Base-by-base conservation (phyloP, 2,329 filamentous ascomycete genomes). In the Ophiostoma sp. region DNA sequence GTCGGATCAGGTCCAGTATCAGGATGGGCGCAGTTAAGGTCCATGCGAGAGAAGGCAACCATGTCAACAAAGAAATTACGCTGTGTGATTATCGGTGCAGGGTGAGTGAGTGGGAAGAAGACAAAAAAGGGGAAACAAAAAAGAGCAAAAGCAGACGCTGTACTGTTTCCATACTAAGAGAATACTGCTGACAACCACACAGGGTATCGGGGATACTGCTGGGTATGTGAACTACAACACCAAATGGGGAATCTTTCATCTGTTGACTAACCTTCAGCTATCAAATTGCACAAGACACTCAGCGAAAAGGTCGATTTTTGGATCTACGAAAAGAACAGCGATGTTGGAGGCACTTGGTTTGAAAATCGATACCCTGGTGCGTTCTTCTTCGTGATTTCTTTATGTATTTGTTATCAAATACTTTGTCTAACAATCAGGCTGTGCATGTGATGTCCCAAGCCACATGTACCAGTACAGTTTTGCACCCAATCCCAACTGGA, bases 331-430 rank as follows among this genome's bases (percentile, higher is more conserved):
- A 86, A 86, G 78, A 86, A 86, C 74, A 66, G 78, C 0, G 82
- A 83, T 57, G 78, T 86, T 0, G 80, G 81, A 2, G 86, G 86
- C 5, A 87, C 86, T 2, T 87, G 85, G 86, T 85, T 79, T 59
- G 85, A 87, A 76, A 87, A 87, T 76, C 79, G 80, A 68, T 70
- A 69, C 33, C 64, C 64, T 69, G 64, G 64, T 42, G 15, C 3
- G 22, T 42, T 50, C 64, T 17, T 45, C 39, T 45, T 52, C 17
- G 42, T 45, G 42, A 31, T 25, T 66, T 39, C 12, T 25, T 25
- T 52, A 6, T 50, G 45, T 5, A 6, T 48, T 15, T 12, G 5
- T 48, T 48, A 11, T 48, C 15, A 3, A 19, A n/a, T n/a, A n/a
- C n/a, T 15, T 19, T 15, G 42, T 36, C 22, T 52, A 31, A 31